Percentiles rank a stretch among this genome's conserved stretches.
These are phyloP conservation scores for Syzygium malaccense DNA, from an alignment of 441 rosid genomes.

Conservation along the genomic window DNA sequence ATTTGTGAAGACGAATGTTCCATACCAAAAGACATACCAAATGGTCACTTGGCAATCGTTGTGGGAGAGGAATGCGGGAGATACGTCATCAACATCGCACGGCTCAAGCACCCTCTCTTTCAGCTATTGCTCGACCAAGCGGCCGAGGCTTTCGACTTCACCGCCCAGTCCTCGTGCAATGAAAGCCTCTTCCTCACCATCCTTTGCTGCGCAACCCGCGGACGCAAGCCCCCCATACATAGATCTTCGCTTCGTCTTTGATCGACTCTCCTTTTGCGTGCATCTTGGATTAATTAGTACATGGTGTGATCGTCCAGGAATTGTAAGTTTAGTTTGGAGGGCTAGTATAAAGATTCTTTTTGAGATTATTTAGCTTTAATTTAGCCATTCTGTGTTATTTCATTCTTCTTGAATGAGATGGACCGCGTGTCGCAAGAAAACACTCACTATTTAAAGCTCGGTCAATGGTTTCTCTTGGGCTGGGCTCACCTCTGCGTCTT, in stretches of 20 bases:
- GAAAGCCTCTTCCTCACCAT: slow-evolving; percentile 18
- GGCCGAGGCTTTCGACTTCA: slow-evolving; percentile 21
- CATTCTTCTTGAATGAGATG: background rate
- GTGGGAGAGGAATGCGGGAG: slow-evolving; percentile 29
- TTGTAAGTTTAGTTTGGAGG: background rate
- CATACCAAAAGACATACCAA: slow-evolving; percentile 29
- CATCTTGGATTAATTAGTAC: background rate
- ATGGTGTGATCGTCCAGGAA: background rate
- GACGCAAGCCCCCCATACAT: background rate
- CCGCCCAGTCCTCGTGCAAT: slow-evolving; percentile 13
- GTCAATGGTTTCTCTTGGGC: background rate
- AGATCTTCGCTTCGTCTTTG: background rate
- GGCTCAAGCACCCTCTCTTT: slow-evolving; percentile 30
- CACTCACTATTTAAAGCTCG: background rate
- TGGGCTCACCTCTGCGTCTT: background rate
- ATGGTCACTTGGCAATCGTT: slow-evolving; percentile 29
- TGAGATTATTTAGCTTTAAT: background rate
- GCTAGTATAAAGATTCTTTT: background rate
- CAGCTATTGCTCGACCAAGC: slow-evolving; percentile 27
- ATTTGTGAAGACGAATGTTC: background rate
- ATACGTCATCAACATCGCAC: slow-evolving; percentile 19
- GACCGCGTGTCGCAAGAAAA: background rate
- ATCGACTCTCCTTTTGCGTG: background rate
- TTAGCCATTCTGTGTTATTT: background rate
- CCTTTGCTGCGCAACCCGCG: background rate